Percentiles rank a stretch among this genome's conserved stretches.
Evolutionary conservation across 441 rosid genomes (phyloP).

Genomic region (Pelargonium australe): DNA sequence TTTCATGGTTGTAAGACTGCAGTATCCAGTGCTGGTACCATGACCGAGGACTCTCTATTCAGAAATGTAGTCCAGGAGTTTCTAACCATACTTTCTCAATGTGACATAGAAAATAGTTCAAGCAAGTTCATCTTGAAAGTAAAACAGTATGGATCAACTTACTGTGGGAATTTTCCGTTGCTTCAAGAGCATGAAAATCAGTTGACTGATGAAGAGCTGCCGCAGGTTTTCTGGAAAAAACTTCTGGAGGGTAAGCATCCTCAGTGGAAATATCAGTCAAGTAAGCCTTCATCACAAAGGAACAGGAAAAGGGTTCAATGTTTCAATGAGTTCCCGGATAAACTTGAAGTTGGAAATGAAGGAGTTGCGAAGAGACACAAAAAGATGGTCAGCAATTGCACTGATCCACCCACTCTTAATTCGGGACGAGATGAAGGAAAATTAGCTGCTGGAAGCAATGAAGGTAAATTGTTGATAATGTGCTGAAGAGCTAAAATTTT

Average conservation of each 20-base stretch:
- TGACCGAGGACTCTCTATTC: conserved; percentile 31
- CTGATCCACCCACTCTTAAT: neutral
- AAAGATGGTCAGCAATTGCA: neutral
- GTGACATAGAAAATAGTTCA: conserved; percentile 28
- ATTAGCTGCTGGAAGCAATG: conserved; percentile 4
- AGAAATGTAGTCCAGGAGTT: conserved; percentile 49
- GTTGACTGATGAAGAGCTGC: conserved; percentile 40
- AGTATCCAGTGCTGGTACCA: conserved; percentile 23
- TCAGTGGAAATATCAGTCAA: conserved; percentile 46
- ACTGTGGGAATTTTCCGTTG: conserved; percentile 39
- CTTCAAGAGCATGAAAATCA: conserved; percentile 55
- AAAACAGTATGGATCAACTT: conserved; percentile 47
- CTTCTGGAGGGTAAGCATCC: conserved; percentile 55
- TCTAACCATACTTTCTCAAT: conserved; percentile 39
- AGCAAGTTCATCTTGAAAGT: conserved; percentile 48
- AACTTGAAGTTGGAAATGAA: conserved; percentile 12
- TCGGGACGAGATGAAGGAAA: neutral
- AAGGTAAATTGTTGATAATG: conserved; percentile 3
- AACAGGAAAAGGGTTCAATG: conserved; percentile 54
- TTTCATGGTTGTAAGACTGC: conserved; percentile 35
- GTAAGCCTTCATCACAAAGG: conserved; percentile 47
- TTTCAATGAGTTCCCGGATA: conserved; percentile 28
- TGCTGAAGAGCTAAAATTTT: neutral
- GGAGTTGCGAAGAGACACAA: neutral
- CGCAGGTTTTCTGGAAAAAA: conserved; percentile 67